A percentile compares a stretch with the other conserved stretches of the same genome.
phyloP scores from a whole-genome alignment of 75 land plant genomes.

The Sequoia sempervirens region DNA sequence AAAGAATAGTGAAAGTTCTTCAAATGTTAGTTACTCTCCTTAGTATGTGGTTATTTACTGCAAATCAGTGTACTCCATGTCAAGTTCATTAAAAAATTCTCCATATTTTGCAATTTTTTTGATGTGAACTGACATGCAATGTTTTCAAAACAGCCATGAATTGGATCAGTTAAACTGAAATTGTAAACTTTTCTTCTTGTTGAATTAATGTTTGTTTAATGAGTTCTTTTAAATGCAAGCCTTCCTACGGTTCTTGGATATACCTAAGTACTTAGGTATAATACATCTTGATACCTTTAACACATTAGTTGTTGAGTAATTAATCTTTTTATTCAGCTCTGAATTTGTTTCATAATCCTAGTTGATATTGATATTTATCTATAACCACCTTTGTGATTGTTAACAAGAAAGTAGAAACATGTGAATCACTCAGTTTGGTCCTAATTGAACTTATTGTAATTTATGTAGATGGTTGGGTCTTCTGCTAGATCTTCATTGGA shows the following conservation, averaged over 20 bases:
- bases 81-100: background rate
- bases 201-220: background rate
- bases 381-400: background rate
- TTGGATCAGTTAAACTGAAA: background rate
- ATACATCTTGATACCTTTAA: background rate
- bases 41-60: background rate
- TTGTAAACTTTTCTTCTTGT: background rate
- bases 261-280: background rate
- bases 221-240: background rate
- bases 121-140: background rate
- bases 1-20: background rate
- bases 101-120: background rate
- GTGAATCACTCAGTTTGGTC: background rate
- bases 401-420: background rate
- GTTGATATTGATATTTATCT: background rate
- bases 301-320: background rate
- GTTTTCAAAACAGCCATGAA: background rate
- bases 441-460: background rate
- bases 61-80: background rate
- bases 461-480: background rate
- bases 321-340: background rate
- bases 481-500: slow-evolving; percentile 54
- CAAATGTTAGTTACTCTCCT: background rate
- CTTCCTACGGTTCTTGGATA: background rate
- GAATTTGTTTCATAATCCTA: background rate